phyloP scores from a whole-genome alignment of 768 basidiomycete species.

The Tylopilus sp. region DNA sequence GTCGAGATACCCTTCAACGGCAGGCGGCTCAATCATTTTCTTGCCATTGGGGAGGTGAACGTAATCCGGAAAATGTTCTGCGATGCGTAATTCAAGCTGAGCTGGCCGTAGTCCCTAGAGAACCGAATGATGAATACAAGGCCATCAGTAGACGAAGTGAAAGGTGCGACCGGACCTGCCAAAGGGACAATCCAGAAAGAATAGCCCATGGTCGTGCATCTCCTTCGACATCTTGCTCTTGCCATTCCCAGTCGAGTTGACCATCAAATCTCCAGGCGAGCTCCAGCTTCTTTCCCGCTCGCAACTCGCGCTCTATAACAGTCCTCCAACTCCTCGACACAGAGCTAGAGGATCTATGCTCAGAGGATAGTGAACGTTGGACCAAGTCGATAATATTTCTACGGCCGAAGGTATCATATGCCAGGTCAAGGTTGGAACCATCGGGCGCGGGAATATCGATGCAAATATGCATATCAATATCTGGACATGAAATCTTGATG shows the following conservation, averaged over 20 bases:
- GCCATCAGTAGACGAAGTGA: constrained; percentile 2
- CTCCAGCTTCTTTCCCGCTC: constrained; percentile 56
- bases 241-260: constrained; percentile 84
- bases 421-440: constrained; percentile 34
- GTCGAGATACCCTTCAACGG: constrained; percentile 84
- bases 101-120: constrained; percentile 40
- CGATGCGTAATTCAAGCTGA: constrained; percentile 70
- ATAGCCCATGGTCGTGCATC: constrained; percentile 65
- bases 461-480: constrained; percentile 60
- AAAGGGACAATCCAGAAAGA: constrained; percentile 70
- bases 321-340: constrained; percentile 52
- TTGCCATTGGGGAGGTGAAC: constrained; percentile 40
- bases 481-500: constrained; percentile 70
- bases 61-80: constrained; percentile 58
- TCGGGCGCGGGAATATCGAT: constrained; percentile 62
- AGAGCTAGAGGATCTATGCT: constrained; percentile 22
- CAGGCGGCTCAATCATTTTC: constrained; percentile 67
- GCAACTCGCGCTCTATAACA: constrained; percentile 51
- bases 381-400: constrained; percentile 64
- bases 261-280: constrained; percentile 77
- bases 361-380: constrained; percentile 47
- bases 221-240: constrained; percentile 62
- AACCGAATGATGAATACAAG: constrained; percentile 6
- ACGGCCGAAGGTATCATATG: constrained; percentile 52
- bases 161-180: constrained; percentile 47